Percentiles rank a stretch among this genome's conserved stretches.
Evolutionary conservation across 176 grass and related monocot genomes (phyloP).

Genomic region (Avena eriantha): DNA sequence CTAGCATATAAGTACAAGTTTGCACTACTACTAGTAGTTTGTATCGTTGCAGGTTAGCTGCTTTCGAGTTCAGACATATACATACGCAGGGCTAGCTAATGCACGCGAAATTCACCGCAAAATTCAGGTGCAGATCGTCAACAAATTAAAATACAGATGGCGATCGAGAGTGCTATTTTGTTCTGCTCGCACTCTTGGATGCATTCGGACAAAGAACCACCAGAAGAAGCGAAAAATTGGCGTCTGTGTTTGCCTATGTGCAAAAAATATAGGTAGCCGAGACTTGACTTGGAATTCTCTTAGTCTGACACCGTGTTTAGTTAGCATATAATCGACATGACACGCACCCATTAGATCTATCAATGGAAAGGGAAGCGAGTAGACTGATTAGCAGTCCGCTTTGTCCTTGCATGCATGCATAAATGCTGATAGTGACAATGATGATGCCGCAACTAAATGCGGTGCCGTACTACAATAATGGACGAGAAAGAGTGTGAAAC

Average conservation of each 20-base stretch:
- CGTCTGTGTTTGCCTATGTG: too few relatives aligned
- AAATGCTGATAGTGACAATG: not conserved
- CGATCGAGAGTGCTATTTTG: not conserved
- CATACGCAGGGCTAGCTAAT: not conserved
- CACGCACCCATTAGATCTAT: not conserved
- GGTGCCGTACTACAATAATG: not conserved
- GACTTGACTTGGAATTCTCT: not conserved
- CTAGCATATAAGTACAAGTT: too few relatives aligned
- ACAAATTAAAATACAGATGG: too few relatives aligned
- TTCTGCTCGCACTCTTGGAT: conserved; percentile 8
- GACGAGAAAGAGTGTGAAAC: not conserved
- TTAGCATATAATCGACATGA: not conserved
- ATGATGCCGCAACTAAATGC: not conserved
- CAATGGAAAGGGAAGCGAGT: not conserved
- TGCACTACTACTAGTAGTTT: too few relatives aligned
- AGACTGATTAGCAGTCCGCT: conserved; percentile 6
- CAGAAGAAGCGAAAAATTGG: not conserved
- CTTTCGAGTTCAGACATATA: not conserved
- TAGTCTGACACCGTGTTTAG: not conserved
- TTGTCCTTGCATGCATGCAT: conserved; percentile 29
- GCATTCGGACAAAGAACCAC: not conserved
- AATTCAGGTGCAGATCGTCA: too few relatives aligned
- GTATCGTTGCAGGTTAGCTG: not conserved
- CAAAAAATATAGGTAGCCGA: not conserved
- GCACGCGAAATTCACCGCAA: too few relatives aligned